phyloP scores from a whole-genome alignment of 495 filamentous ascomycete genomes.

The Xylaria flabelliformis region DNA sequence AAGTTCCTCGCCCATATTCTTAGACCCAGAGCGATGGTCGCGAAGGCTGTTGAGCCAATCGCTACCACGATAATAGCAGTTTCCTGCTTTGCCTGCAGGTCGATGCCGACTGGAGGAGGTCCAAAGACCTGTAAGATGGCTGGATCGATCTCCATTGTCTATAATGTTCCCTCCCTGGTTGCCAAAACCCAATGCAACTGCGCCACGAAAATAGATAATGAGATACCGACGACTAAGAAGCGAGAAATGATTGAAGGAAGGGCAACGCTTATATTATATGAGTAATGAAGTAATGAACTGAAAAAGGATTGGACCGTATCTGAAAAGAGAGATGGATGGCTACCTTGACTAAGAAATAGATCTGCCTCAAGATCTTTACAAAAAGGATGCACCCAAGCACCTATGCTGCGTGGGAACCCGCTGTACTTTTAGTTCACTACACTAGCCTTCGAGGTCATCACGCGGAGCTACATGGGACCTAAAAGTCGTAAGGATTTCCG shows the following conservation, averaged over 20 bases:
- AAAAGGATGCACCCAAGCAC: background rate
- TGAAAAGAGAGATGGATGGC: background rate
- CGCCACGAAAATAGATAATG: conserved; percentile 19
- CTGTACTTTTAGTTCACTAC: background rate
- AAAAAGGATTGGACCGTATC: background rate
- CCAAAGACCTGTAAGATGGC: conserved; percentile 34
- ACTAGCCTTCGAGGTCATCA: conserved; percentile 1
- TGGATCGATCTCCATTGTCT: conserved; percentile 31
- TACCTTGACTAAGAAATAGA: conserved; percentile 16
- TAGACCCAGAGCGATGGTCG: conserved; percentile 41
- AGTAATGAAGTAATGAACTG: conserved; percentile 6
- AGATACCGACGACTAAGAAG: conserved; percentile 29
- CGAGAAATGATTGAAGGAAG: conserved; percentile 1
- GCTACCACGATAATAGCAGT: conserved; percentile 34
- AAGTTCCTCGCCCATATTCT: conserved; percentile 42
- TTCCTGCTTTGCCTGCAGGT: conserved; percentile 40
- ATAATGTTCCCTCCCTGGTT: background rate
- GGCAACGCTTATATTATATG: conserved; percentile 14
- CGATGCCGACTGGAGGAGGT: conserved; percentile 33
- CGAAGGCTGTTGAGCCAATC: conserved; percentile 33
- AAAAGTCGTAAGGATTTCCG: conserved; percentile 18
- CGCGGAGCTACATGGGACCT: conserved; percentile 4
- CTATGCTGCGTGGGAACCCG: background rate
- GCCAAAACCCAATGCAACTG: conserved; percentile 3
- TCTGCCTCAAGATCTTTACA: conserved; percentile 17